Conservation (phyloP, 768 basidiomycete genomes). For the Pleurotus djamor region DNA sequence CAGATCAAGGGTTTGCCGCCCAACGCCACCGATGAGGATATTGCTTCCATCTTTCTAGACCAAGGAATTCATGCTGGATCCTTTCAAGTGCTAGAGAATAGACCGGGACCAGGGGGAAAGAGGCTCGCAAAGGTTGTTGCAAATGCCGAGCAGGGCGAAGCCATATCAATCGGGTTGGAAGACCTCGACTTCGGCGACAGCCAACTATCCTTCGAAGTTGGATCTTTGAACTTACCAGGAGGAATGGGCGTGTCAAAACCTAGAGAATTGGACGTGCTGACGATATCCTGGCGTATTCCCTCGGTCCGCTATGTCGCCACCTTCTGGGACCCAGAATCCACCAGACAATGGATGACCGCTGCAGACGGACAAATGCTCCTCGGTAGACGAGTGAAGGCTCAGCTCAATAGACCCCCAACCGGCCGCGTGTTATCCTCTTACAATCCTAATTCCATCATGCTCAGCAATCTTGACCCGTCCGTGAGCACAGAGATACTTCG, state of each 20-base stretch:
- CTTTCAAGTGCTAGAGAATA: conserved; percentile 31
- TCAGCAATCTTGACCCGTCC: conserved; percentile 35
- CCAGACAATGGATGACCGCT: conserved; percentile 27
- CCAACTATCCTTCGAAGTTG: conserved; percentile 37
- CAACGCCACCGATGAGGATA: conserved; percentile 33
- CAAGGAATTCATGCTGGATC: conserved; percentile 35
- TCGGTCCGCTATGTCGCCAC: conserved; percentile 42
- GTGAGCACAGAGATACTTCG: conserved; percentile 12
- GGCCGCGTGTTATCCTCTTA: conserved; percentile 22
- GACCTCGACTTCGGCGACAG: conserved; percentile 46
- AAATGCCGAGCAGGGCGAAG: conserved; percentile 35
- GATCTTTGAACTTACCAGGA: conserved; percentile 31
- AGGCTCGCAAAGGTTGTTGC: conserved; percentile 40
- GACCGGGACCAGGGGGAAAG: conserved; percentile 18
- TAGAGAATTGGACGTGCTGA: conserved; percentile 35
- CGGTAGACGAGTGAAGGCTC: conserved; percentile 44
- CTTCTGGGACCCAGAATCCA: conserved; percentile 30
- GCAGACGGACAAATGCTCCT: conserved; percentile 32
- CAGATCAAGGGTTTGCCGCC: conserved; percentile 42
- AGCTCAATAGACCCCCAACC: conserved; percentile 35
- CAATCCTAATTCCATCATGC: conserved; percentile 33
- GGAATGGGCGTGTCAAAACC: conserved; percentile 36
- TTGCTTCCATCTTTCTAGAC: conserved; percentile 37
- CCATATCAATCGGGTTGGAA: conserved; percentile 41
- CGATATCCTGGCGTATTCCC: conserved; percentile 51